Conservation (phyloP, 176 grass and related monocot species). For the Avena insularis region DNA sequence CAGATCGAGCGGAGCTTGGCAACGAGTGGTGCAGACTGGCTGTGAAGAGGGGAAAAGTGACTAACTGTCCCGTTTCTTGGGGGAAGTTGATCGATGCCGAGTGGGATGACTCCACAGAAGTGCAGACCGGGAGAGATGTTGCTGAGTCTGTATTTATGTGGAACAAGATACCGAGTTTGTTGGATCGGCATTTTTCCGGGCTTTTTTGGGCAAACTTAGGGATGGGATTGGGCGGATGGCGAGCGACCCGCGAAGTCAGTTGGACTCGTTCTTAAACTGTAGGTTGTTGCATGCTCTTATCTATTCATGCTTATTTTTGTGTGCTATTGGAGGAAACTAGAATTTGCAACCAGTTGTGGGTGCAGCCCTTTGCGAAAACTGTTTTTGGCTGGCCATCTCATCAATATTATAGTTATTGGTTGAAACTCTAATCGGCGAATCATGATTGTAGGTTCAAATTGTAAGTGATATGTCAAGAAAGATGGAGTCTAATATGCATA, state of each 20-base stretch:
- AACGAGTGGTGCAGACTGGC: not conserved
- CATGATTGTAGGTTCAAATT: constrained; percentile 24
- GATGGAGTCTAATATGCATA: constrained; percentile 40
- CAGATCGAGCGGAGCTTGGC: not conserved
- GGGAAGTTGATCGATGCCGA: not conserved
- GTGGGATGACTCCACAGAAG: not conserved
- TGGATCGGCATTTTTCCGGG: not conserved
- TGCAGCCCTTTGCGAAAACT: constrained; percentile 8
- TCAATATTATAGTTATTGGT: not conserved
- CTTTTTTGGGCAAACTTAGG: not conserved
- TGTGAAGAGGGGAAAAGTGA: not conserved
- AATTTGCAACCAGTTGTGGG: constrained; percentile 23
- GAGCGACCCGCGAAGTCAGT: not conserved
- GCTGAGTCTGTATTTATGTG: not conserved
- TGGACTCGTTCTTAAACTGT: not conserved
- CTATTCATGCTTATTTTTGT: constrained; percentile 19
- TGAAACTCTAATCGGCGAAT: constrained; percentile 7
- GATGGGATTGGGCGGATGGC: not conserved
- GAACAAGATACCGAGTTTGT: not conserved
- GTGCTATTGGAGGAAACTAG: not conserved
- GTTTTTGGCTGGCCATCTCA: constrained; percentile 24
- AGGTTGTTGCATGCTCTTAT: not conserved
- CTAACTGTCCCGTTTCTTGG: not conserved
- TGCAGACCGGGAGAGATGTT: not conserved
- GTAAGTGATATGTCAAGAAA: constrained; percentile 22